Evolutionary conservation across 1,139 yeast species (phyloP), one percentile per base, ranked within the genome.

Genomic region (Dujonia santamariae): DNA sequence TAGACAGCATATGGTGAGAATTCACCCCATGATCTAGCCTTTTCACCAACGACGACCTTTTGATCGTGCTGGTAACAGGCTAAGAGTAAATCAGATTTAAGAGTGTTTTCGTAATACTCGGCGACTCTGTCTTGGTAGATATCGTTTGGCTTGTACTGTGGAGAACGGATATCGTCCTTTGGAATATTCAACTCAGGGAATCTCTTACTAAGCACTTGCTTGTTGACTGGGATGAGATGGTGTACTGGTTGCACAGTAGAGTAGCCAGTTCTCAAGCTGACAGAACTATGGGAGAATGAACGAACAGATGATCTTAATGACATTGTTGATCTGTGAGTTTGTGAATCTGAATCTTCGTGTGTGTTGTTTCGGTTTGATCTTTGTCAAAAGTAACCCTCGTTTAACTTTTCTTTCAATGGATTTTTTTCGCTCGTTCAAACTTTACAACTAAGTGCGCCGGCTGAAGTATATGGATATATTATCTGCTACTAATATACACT

Each of bases 201-300:
- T 40, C 78, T 67, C 34, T 88, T 86, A 45, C 84, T 72, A 51
- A 88, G 65, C 41, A 76, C 76, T 20, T 79, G 64, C 59, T 92
- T 92, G 47, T 75, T 73, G 50, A 85, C 78, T 46, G 76, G 77
- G 37, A 92, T 85, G 42, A 80, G 72, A 59, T 92, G 98, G 58
- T 92, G 98, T 13, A 90, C 95, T 3, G 98, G 97, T 35, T 81
- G 75, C 23, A 85, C 90, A 30, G 86, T 74, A 31, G 94, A 83
- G 55, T 81, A 80, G 2, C 86, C 95, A 7, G 87, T 75, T 50
- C 78, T 85, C 15, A 12, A n/a, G 16, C 58, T 51, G 4, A 54
- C 53, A 1, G 61, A 38, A 16, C 72, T 53, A 38, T 61, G 55
- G 20, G 81, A 72, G 50, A 79, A 75, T 31, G 50, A 54, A 60